Conservation (phyloP, 331 rosid genomes). For the Ulmus americana region DNA sequence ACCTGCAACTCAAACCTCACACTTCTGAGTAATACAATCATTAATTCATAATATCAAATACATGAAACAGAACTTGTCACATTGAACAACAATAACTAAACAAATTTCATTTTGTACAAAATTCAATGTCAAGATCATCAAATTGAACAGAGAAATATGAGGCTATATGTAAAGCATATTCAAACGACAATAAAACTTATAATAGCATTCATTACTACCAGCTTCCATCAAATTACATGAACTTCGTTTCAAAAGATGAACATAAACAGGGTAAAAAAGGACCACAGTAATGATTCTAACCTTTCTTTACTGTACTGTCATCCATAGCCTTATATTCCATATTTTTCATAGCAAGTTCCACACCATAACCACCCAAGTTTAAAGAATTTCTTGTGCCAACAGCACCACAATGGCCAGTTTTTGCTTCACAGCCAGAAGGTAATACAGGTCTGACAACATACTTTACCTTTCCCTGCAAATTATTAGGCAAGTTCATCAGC, state of each 20-base stretch:
- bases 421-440: conserved; percentile 73
- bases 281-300: conserved; percentile 36
- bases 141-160: neutral
- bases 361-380: conserved; percentile 97
- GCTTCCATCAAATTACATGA: conserved; percentile 23
- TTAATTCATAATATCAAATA: neutral
- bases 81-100: neutral
- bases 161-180: neutral
- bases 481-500: conserved; percentile 25
- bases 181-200: conserved; percentile 6
- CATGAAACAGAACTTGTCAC: neutral
- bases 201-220: conserved; percentile 11
- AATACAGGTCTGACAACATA: conserved; percentile 71
- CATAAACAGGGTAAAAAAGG: conserved; percentile 3
- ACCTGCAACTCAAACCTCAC: conserved; percentile 41
- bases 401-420: conserved; percentile 61
- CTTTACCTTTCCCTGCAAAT: conserved; percentile 68
- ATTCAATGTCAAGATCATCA: neutral
- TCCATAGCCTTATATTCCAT: conserved; percentile 99
- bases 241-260: conserved; percentile 17
- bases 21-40: conserved; percentile 4
- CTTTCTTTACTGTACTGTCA: conserved; percentile 77
- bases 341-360: conserved; percentile 92
- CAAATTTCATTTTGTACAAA: neutral
- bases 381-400: conserved; percentile 67